phyloP scores from a whole-genome alignment of 179 eudicot genomes.

The Heliamphora pulchella region DNA sequence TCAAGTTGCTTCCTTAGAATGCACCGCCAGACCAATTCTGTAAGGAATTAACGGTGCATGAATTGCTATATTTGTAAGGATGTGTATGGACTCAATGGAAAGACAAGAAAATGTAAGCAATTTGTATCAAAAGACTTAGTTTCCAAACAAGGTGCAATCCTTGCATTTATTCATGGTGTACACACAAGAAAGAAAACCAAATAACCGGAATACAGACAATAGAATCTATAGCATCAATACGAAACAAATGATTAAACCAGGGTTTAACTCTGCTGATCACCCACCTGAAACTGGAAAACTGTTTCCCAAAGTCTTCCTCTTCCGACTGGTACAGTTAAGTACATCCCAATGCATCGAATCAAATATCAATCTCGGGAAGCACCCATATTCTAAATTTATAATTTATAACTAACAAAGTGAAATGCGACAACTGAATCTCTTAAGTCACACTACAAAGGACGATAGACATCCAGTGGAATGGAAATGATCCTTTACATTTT shows the following conservation, averaged over 20 bases:
- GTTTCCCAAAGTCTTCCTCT: neutral
- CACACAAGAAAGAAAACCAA: neutral
- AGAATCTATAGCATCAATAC: conserved; percentile 5
- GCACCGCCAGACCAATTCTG: conserved; percentile 89
- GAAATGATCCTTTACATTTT: neutral
- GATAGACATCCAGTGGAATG: neutral
- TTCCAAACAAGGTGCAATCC: neutral
- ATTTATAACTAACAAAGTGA: neutral
- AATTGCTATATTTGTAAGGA: neutral
- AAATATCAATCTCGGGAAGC: neutral
- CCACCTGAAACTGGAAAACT: neutral
- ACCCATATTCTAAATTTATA: neutral
- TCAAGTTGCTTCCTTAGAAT: conserved; percentile 62
- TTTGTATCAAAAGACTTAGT: neutral
- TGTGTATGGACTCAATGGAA: neutral
- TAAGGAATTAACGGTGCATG: conserved; percentile 11
- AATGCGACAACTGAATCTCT: neutral
- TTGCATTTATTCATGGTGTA: conserved; percentile 1
- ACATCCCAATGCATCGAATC: neutral
- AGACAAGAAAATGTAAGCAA: neutral
- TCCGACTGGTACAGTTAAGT: neutral
- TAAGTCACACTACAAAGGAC: neutral
- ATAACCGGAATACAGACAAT: neutral
- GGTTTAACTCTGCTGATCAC: neutral
- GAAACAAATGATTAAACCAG: neutral